A percentile compares a stretch with the other conserved stretches of the same genome.
These are phyloP conservation scores for Knufia fluminis DNA, from an alignment of 2,329 filamentous ascomycete genomes.

Conservation along the genomic window DNA sequence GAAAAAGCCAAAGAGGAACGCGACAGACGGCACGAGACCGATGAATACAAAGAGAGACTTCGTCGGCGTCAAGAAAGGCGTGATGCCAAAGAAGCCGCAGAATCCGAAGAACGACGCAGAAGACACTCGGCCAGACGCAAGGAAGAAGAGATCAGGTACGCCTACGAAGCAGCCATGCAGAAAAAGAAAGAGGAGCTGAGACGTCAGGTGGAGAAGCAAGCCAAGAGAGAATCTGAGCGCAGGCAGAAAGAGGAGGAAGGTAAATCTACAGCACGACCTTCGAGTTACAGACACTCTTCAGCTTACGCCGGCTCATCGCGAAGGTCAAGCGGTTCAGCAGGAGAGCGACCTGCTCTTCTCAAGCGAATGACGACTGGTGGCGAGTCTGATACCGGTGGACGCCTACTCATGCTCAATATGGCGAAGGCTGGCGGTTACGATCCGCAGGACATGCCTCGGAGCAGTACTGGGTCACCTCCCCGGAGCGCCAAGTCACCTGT, in stretches of 20 bases:
- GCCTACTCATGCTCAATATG: constrained; percentile 32
- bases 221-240: constrained; percentile 16
- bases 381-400: constrained; percentile 32
- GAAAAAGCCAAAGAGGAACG: constrained; percentile 26
- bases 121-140: constrained; percentile 16
- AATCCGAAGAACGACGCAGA: constrained; percentile 21
- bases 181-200: constrained; percentile 11
- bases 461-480: neutral
- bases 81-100: constrained; percentile 13
- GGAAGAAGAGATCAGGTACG: constrained; percentile 15
- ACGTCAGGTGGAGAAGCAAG: constrained; percentile 18
- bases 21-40: constrained; percentile 14
- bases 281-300: neutral
- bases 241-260: constrained; percentile 7
- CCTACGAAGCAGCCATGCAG: constrained; percentile 10
- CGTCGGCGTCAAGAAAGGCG: constrained; percentile 13
- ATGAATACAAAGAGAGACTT: constrained; percentile 19
- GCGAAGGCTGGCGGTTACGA: constrained; percentile 10
- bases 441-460: constrained; percentile 3
- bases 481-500: constrained; percentile 1
- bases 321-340: constrained; percentile 5
- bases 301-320: neutral
- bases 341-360: constrained; percentile 7
- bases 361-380: constrained; percentile 31
- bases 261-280: neutral